Evolutionary conservation across 2,329 filamentous ascomycete genomes (phyloP).

Genomic region (Cladophialophora psammophila): DNA sequence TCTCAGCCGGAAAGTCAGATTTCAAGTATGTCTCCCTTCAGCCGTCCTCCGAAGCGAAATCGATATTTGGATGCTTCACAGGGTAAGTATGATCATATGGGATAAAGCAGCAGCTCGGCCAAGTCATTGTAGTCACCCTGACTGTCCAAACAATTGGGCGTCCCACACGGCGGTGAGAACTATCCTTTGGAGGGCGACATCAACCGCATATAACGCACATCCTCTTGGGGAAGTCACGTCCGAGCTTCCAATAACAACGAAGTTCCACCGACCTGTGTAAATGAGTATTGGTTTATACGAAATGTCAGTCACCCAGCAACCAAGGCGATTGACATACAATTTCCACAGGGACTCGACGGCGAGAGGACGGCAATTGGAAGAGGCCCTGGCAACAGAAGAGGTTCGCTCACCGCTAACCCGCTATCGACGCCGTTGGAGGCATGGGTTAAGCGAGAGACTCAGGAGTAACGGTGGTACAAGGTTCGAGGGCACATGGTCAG

Average conservation of each 20-base stretch:
- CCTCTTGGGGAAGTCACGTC: constrained; percentile 19
- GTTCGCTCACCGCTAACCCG: constrained; percentile 9
- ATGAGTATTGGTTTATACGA: constrained; percentile 26
- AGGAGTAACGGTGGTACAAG: constrained; percentile 22
- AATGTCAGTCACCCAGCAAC: constrained; percentile 20
- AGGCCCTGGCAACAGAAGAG: neutral
- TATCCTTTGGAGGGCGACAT: too few species aligned
- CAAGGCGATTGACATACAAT: constrained; percentile 13
- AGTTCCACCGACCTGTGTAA: constrained; percentile 16
- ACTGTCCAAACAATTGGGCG: neutral
- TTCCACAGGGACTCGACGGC: neutral
- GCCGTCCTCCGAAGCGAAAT: neutral
- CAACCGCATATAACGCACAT: constrained; percentile 7
- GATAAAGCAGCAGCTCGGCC: neutral
- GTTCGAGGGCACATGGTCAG: constrained; percentile 3
- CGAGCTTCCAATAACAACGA: constrained; percentile 15
- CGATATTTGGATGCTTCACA: neutral
- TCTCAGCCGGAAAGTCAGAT: neutral
- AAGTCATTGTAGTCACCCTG: neutral
- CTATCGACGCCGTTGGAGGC: constrained; percentile 5
- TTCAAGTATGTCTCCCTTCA: neutral
- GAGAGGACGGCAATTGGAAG: neutral
- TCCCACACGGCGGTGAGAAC: constrained; percentile 4
- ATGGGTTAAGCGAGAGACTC: constrained; percentile 18
- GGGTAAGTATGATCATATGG: neutral